Conservation (phyloP, 176 grass and related monocot species). For the Chrysopogon serrulatus region DNA sequence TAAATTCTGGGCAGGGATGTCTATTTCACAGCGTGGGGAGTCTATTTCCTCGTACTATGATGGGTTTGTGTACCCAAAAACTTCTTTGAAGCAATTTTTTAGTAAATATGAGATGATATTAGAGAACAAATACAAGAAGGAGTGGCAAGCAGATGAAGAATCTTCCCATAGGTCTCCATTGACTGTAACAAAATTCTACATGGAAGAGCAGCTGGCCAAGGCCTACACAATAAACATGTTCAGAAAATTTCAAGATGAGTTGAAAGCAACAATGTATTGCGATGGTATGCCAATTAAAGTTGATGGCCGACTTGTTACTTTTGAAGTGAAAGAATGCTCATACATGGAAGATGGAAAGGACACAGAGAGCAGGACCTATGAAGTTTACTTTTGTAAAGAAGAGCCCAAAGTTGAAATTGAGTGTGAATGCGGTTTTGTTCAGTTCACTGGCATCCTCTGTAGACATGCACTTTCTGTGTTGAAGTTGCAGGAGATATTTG, state of each 20-base stretch:
- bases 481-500: constrained; percentile 88
- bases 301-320: constrained; percentile 52
- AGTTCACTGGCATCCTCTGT: constrained; percentile 86
- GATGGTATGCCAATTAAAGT: constrained; percentile 68
- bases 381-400: constrained; percentile 73
- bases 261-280: constrained; percentile 98
- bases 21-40: constrained; percentile 56
- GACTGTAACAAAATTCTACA: constrained; percentile 91
- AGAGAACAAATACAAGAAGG: constrained; percentile 91
- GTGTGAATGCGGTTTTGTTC: constrained; percentile 83
- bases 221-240: constrained; percentile 92
- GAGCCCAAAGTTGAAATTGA: constrained; percentile 52
- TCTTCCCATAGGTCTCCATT: constrained; percentile 83
- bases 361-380: constrained; percentile 60
- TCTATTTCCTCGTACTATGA: constrained; percentile 80
- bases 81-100: constrained; percentile 92
- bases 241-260: constrained; percentile 92
- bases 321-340: constrained; percentile 89
- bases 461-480: constrained; percentile 84
- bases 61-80: constrained; percentile 90
- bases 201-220: constrained; percentile 92
- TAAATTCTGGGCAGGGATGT: constrained; percentile 89
- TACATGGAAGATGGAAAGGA: constrained; percentile 86
- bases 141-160: constrained; percentile 79
- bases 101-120: constrained; percentile 84